Base-by-base conservation (phyloP, 768 basidiomycete genomes). In the Baorangia bicolor region DNA sequence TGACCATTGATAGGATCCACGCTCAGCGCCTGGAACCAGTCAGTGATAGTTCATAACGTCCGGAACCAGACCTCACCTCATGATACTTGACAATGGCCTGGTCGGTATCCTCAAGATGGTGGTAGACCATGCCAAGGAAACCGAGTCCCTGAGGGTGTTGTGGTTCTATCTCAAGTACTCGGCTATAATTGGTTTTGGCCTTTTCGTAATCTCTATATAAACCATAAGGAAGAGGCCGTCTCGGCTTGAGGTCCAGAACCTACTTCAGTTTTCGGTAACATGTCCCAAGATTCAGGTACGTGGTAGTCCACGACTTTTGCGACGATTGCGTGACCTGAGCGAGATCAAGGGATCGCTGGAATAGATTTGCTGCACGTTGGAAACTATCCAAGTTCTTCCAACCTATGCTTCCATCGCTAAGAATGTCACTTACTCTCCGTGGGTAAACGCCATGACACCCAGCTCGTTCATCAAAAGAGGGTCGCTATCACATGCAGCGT, bases 281-380 rank as follows among this genome's bases (percentile, higher is more conserved):
- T 25, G 96, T 97, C 12, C 93, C 97, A 18, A 98, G 81, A 68
- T 98, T 99, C 57, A 96, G 76, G 69, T 92, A 93, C 0, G 95
- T 97, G 12, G 87, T 86, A 1, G 87, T 81, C 95, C 96, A 98
- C 0, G 89, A 84, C 35, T 81, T 81, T 57, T 90, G 86, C 1
- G 92, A 90, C 46, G 85, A 86, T 68, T 97, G 93, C 9, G 93
- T 90, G 16, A 90, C 84, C 57, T 89, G 80, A 1, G 94, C 93
- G 6, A 92, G 77, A n/a, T 85, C 81, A 16, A 98, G 80, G 0
- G 96, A 87, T 56, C 81, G 77, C 56, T 81, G 73, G 69, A 98
- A 95, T 39, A 90, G 74, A 18, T 76, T 73, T 1, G 83, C 83
- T 2, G 97, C 95, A 25, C 74, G 73, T 30, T 83, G 78, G 70